Percentiles rank a stretch among this genome's conserved stretches.
phyloP scores from a whole-genome alignment of 2,329 filamentous ascomycete species.

The Fusarium heterosporum region DNA sequence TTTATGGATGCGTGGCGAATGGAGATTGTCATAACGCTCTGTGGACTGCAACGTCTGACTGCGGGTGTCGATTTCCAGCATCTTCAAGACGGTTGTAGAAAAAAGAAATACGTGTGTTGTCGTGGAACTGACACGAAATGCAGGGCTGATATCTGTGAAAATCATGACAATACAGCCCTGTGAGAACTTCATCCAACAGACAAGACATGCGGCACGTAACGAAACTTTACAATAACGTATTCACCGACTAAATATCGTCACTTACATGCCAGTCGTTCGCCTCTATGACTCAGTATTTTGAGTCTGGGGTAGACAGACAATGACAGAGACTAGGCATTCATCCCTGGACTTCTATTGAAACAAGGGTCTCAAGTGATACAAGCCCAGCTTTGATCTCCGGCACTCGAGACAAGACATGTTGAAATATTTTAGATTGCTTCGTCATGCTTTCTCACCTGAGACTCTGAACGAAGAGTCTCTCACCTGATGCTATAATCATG shows the following conservation, averaged over 20 bases:
- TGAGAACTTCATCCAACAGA: not conserved
- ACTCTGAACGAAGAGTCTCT: slow-evolving; percentile 6
- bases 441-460: slow-evolving; percentile 7
- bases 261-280: slow-evolving; percentile 35
- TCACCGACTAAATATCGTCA: slow-evolving; percentile 37
- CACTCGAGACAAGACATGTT: slow-evolving; percentile 2
- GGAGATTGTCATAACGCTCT: slow-evolving; percentile 29
- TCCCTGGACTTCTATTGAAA: slow-evolving; percentile 38
- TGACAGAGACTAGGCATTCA: slow-evolving; percentile 25
- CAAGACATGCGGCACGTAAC: not conserved
- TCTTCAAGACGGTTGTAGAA: not conserved
- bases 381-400: not conserved
- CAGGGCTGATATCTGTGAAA: not conserved
- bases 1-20: slow-evolving; percentile 39
- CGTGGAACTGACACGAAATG: not conserved
- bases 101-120: not conserved
- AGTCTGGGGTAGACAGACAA: slow-evolving; percentile 44
- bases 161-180: not conserved
- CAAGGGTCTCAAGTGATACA: slow-evolving; percentile 34
- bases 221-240: slow-evolving; percentile 1
- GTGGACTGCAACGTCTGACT: slow-evolving; percentile 23
- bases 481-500: slow-evolving; percentile 17
- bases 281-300: slow-evolving; percentile 37
- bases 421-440: slow-evolving; percentile 23
- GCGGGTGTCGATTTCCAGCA: slow-evolving; percentile 25